Evolutionary conservation across 2,329 filamentous ascomycete species (phyloP), one percentile per base, ranked within the genome.

Genomic region (Coleophoma eucalyptorum): DNA sequence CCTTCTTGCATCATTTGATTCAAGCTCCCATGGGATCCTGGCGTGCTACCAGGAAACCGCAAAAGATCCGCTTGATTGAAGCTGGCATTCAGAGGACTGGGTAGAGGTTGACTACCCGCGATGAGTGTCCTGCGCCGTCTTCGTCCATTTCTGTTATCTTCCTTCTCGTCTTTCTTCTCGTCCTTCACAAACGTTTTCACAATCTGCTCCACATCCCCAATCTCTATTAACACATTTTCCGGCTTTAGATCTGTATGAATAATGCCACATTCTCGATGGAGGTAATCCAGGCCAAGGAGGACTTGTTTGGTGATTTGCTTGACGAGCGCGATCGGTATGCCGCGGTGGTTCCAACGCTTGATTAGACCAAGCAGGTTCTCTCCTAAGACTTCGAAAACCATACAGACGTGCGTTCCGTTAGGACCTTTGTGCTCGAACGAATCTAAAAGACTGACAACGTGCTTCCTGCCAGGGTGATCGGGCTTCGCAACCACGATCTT

Each of bases 241-340:
- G 94, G 94, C 71, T 99, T 97, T 61, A 97, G 74, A 67, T 97
- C 93, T 54, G 94, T 97, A 71, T 99, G 94, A 65, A 99, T 97
- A 72, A 99, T 97, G 66, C 94, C 94, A 71, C 94, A 99, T 72
- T 99, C 93, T 62, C 94, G 86, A 69, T 99, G 94, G 37, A 99
- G 80, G 68, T 97, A 97, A 70, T 99, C 94, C 56, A 99, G 78
- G 38, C 94, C 94, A 26, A 99, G 82, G 44, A 99, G 79, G 10
- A 97, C 94, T 73, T 99, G 94, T 72, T 97, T 97, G 31, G 94
- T 95, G 71, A 99, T 99, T 70, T 97, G 94, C 77, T 97, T 97
- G 67, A 97, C 94, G 13, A 99, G 79, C 15, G 90, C 83, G 86
- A 96, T 96, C 41, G 94, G 94, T 52, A 99, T 97, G 45, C 94